Evolutionary conservation across 2,329 filamentous ascomycete genomes (phyloP).

Genomic region (Fusarium lyarnte): DNA sequence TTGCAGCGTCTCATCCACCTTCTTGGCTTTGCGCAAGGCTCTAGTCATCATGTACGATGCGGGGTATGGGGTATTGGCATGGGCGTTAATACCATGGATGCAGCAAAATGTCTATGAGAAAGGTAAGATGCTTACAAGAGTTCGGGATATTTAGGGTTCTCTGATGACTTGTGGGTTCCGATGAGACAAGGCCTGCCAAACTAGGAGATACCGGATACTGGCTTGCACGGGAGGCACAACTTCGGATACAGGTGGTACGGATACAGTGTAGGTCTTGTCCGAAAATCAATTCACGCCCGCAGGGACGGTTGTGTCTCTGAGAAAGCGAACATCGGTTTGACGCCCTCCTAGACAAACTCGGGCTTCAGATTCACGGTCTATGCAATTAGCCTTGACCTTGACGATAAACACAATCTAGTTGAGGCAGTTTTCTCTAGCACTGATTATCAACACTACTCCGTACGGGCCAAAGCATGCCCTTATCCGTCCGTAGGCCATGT

Average conservation of each 20-base stretch:
- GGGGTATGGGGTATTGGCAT: constrained; percentile 21
- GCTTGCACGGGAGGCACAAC: not conserved
- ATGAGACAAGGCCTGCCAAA: not conserved
- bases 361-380: not conserved
- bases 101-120: not conserved
- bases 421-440: not conserved
- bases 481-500: not conserved
- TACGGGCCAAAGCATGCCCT: not conserved
- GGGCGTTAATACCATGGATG: not conserved
- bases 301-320: not conserved
- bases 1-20: constrained; percentile 18
- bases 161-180: not conserved
- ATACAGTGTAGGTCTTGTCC: not conserved
- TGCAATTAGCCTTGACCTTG: not conserved
- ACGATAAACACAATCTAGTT: not conserved
- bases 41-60: constrained; percentile 3
- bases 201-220: not conserved
- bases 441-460: too few species aligned
- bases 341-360: not conserved
- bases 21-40: constrained; percentile 2
- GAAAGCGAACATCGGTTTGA: not conserved
- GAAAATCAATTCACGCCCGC: not conserved
- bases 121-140: not conserved
- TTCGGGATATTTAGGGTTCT: constrained; percentile 34
- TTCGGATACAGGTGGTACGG: not conserved